A percentile compares a stretch with the other conserved stretches of the same genome.
Conservation (phyloP, 2,329 filamentous ascomycete genomes). For the Zymoseptoria ardabiliae region DNA sequence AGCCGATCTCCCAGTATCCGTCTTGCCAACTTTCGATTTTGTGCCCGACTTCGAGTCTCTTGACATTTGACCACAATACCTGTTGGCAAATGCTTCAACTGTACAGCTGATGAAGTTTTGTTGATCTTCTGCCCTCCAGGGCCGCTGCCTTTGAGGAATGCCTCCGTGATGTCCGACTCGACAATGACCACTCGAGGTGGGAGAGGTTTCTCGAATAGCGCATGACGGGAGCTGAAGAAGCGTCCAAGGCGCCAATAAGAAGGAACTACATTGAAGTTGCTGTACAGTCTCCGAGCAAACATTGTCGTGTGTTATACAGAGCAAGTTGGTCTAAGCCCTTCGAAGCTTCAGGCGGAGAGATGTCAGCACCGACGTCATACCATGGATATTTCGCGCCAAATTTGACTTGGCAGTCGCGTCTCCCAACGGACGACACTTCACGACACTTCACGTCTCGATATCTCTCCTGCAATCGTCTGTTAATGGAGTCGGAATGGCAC, state of each 20-base stretch:
- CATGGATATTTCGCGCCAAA: background rate
- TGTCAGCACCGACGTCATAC: background rate
- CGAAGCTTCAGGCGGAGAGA: background rate
- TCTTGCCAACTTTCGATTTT: constrained; percentile 82
- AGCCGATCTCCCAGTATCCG: constrained; percentile 66
- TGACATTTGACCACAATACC: constrained; percentile 93
- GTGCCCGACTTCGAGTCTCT: constrained; percentile 74
- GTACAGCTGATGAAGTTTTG: constrained; percentile 92
- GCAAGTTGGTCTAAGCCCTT: background rate
- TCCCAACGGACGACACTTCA: background rate
- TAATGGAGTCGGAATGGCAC: constrained; percentile 5
- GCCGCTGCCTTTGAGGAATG: constrained; percentile 83
- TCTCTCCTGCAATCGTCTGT: background rate
- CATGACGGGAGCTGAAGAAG: constrained; percentile 14
- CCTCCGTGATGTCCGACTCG: constrained; percentile 73
- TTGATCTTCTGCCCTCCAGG: constrained; percentile 98
- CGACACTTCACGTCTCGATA: background rate
- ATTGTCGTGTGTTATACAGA: background rate
- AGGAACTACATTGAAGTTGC: background rate
- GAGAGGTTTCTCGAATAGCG: constrained; percentile 48
- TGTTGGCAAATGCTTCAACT: constrained; percentile 82
- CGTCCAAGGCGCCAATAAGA: constrained; percentile 5
- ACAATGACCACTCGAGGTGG: constrained; percentile 69
- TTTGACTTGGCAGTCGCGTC: background rate
- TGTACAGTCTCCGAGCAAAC: background rate